Evolutionary conservation across 768 basidiomycete species (phyloP).

Genomic region (Scleroderma bovista): DNA sequence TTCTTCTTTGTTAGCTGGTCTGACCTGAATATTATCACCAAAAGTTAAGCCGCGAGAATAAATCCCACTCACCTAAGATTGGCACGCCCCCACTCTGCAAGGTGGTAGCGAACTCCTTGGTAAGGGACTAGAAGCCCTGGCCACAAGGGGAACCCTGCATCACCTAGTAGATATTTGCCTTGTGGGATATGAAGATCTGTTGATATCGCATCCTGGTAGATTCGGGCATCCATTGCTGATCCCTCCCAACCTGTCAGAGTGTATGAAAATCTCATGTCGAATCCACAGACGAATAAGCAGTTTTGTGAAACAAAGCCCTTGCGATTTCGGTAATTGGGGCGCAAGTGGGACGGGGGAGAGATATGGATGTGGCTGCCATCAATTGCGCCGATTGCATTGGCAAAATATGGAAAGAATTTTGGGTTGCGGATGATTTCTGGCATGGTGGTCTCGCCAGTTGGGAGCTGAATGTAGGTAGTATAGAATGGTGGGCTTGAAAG

Average conservation of each 20-base stretch:
- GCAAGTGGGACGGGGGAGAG: not conserved
- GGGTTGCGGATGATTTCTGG: too few species aligned
- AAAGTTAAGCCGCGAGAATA: too few species aligned
- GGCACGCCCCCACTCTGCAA: too few species aligned
- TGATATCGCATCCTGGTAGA: constrained; percentile 26
- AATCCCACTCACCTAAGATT: too few species aligned
- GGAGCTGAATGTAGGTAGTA: too few species aligned
- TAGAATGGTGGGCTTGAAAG: too few species aligned
- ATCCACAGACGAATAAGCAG: constrained; percentile 29
- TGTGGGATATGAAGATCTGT: constrained; percentile 26
- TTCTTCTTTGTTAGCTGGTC: constrained; percentile 23
- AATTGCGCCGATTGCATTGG: too few species aligned
- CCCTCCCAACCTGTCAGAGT: constrained; percentile 38
- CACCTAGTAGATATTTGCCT: constrained; percentile 27
- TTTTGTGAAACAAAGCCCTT: constrained; percentile 33
- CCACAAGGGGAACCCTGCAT: not conserved
- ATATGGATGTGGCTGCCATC: constrained; percentile 1
- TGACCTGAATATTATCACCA: not conserved
- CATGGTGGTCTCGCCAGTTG: too few species aligned
- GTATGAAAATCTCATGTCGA: constrained; percentile 33
- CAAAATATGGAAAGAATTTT: too few species aligned
- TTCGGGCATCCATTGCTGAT: constrained; percentile 28
- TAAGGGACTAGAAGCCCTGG: constrained; percentile 10
- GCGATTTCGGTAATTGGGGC: constrained; percentile 5
- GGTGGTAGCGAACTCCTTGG: too few species aligned